Percentiles rank a stretch among this genome's conserved stretches.
Evolutionary conservation across 768 basidiomycete genomes (phyloP).

Genomic region (Mycena belliarum): DNA sequence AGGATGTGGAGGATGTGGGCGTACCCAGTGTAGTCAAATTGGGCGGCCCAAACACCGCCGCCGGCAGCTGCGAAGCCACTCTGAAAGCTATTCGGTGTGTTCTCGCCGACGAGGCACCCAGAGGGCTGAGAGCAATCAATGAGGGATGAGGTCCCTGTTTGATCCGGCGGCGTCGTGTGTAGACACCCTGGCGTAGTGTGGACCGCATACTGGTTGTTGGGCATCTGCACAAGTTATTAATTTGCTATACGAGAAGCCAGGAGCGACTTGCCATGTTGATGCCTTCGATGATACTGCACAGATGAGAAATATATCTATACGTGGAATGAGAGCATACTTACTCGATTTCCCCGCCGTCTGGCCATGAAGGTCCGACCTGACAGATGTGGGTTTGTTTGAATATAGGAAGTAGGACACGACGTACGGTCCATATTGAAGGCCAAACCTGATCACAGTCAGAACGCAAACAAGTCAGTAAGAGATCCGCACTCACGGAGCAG

Average conservation of each 20-base stretch:
- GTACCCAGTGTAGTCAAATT: slow-evolving; percentile 55
- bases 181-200: slow-evolving; percentile 59
- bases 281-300: slow-evolving; percentile 70
- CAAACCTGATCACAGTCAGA: too few relatives aligned
- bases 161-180: slow-evolving; percentile 33
- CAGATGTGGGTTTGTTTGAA: neutral
- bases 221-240: neutral
- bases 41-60: slow-evolving; percentile 78
- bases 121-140: slow-evolving; percentile 57
- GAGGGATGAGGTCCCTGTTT: slow-evolving; percentile 53
- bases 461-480: slow-evolving; percentile 8
- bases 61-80: slow-evolving; percentile 64
- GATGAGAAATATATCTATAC: neutral
- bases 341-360: slow-evolving; percentile 51
- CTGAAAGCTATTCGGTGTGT: slow-evolving; percentile 62
- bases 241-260: neutral
- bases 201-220: slow-evolving; percentile 73
- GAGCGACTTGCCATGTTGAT: slow-evolving; percentile 58
- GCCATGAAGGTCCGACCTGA: slow-evolving; percentile 42
- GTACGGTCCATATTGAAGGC: slow-evolving; percentile 52
- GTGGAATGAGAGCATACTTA: slow-evolving; percentile 11
- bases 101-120: slow-evolving; percentile 70
- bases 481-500: slow-evolving; percentile 44
- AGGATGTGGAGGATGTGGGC: neutral
- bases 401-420: slow-evolving; percentile 9